Evolutionary conservation across 2,329 filamentous ascomycete species (phyloP), one percentile per base, ranked within the genome.

Genomic region (Dendryphion nanum): DNA sequence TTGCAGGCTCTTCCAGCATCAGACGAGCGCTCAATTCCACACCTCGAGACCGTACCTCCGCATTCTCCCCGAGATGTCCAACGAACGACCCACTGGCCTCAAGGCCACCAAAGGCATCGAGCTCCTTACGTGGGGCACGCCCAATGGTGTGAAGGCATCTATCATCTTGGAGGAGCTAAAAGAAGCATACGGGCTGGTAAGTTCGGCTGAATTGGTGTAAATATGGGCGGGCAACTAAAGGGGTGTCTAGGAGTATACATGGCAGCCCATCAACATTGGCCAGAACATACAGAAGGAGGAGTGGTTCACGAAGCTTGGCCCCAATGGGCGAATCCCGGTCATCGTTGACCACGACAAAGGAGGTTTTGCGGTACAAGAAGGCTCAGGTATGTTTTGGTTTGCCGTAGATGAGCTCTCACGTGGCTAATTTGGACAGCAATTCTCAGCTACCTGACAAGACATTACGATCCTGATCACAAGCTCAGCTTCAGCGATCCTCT

Each of bases 211-310:
- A 8, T 26, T 26, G 23, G n/a, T 26, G 23, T 10, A n/a, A 10
- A n/a, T 10, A 10, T 26, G 23, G 10, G 23, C 23, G n/a, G 10
- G 23, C 10, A 8, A 26, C 23, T 26, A n/a, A 26, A 8, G 23
- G n/a, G n/a, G 23, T 10, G 23, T n/a, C 7, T 33, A 33, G 31
- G 63, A 74, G 13, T 82, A 82, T 60, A 73, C 74, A 2, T 73
- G 59, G 44, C 78, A 82, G 49, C 50, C 56, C 37, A 69, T 83
- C 55, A 69, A 79, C 59, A 82, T 48, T 33, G 52, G 53, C 45
- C 67, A 78, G 50, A 77, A 79, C 61, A 72, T 78, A 18, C 80
- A 83, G 48, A 83, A 83, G 60, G 70, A 82, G 64, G 70, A 74
- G 2, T 83, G 79, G 79, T 83, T 75, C 64, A 76, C 71, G 0